Evolutionary conservation across 2,329 filamentous ascomycete species (phyloP).

Genomic region (Ceratocystis diversiconidia): DNA sequence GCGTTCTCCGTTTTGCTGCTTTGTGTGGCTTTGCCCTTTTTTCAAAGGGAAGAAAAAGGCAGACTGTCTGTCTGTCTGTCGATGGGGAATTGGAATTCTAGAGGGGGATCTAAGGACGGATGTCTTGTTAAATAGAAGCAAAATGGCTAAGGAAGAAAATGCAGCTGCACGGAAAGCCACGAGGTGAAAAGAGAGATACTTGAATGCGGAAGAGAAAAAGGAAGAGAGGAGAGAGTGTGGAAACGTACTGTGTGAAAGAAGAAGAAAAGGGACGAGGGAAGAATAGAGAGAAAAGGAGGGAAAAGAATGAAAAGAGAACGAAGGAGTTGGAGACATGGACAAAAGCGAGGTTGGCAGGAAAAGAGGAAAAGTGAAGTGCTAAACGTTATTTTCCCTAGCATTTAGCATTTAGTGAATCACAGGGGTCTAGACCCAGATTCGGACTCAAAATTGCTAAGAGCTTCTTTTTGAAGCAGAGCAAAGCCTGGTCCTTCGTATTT

Average conservation of each 20-base stretch:
- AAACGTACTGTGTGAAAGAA: neutral
- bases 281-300: neutral
- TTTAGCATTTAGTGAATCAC: neutral
- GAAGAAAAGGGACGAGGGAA: neutral
- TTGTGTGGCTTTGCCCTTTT: neutral
- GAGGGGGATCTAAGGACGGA: neutral
- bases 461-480: neutral
- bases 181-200: neutral
- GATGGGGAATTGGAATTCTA: neutral
- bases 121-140: neutral
- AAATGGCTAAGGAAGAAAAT: neutral
- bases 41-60: neutral
- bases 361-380: neutral
- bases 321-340: conserved; percentile 1
- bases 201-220: neutral
- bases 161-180: neutral
- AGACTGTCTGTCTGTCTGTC: neutral
- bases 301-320: neutral
- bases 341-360: neutral
- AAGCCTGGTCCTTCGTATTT: neutral
- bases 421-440: too few relatives aligned
- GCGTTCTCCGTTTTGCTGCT: neutral
- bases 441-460: too few relatives aligned
- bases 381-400: neutral
- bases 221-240: neutral